These are phyloP conservation scores for Gentiana dahurica DNA, from an alignment of 257 asterid species.

Conservation along the genomic window DNA sequence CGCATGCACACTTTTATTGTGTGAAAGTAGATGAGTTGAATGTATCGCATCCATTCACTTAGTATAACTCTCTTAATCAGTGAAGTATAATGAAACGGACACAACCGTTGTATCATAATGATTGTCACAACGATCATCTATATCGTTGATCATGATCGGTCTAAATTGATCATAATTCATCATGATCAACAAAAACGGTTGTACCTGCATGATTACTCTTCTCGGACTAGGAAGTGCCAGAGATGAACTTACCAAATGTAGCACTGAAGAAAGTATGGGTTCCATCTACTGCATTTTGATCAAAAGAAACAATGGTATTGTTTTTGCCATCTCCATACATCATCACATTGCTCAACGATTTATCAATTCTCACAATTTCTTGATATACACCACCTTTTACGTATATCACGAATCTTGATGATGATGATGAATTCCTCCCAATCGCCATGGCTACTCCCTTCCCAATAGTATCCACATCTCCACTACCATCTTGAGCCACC, in stretches of 20 bases:
- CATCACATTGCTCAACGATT: slow-evolving; percentile 57
- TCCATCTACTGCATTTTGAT: slow-evolving; percentile 38
- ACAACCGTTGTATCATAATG: no score
- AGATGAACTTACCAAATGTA: slow-evolving; percentile 44
- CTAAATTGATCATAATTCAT: no score
- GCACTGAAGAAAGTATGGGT: slow-evolving; percentile 57
- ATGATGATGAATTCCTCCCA: slow-evolving; percentile 26
- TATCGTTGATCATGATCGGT: no score
- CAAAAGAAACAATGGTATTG: slow-evolving; percentile 41
- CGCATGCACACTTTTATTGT: no score
- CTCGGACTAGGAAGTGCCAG: no score
- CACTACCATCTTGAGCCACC: slow-evolving; percentile 59
- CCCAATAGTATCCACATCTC: slow-evolving; percentile 28
- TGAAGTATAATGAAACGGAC: no score
- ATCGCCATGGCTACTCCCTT: slow-evolving; percentile 54
- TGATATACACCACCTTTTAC: slow-evolving; percentile 46
- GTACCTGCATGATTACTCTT: no score
- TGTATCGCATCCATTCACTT: no score
- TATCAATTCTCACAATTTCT: slow-evolving; percentile 54
- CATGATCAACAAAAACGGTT: neutral
- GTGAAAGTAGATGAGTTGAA: no score
- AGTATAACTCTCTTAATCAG: no score
- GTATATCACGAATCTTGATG: slow-evolving; percentile 36
- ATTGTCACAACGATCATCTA: no score
- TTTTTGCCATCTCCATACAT: slow-evolving; percentile 64